Evolutionary conservation across 805 yeast species (phyloP).

Genomic region (Suhomyces faveliae): DNA sequence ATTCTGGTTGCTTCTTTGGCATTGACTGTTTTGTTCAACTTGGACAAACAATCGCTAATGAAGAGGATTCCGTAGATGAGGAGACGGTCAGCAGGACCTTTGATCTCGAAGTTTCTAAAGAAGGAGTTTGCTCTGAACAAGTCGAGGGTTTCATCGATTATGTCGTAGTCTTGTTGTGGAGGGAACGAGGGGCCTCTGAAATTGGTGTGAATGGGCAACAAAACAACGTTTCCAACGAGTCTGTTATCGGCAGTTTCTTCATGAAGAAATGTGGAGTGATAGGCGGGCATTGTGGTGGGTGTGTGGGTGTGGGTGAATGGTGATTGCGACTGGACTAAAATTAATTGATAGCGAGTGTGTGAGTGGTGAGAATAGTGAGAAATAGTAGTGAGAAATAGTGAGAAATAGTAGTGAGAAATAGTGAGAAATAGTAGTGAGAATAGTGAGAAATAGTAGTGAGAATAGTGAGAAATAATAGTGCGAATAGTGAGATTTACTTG

Average conservation of each 20-base stretch:
- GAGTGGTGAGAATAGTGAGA: neutral
- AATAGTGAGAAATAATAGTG: neutral
- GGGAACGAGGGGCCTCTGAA: slow-evolving; percentile 88
- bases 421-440: neutral
- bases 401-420: neutral
- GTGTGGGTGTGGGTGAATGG: neutral
- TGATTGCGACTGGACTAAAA: neutral
- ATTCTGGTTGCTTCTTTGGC: slow-evolving; percentile 60
- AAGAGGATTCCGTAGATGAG: slow-evolving; percentile 91
- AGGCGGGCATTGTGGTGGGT: slow-evolving; percentile 51
- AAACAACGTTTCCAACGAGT: slow-evolving; percentile 72
- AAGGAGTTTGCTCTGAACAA: slow-evolving; percentile 94
- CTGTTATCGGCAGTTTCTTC: slow-evolving; percentile 60
- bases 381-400: neutral
- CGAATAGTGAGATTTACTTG: too few relatives aligned
- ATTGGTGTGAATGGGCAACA: slow-evolving; percentile 82
- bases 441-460: neutral
- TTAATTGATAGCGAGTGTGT: neutral
- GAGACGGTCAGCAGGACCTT: slow-evolving; percentile 90
- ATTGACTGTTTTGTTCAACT: slow-evolving; percentile 49
- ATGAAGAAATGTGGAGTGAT: slow-evolving; percentile 73
- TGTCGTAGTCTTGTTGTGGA: slow-evolving; percentile 76
- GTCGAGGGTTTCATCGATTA: slow-evolving; percentile 87
- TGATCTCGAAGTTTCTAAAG: slow-evolving; percentile 94
- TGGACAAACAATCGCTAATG: slow-evolving; percentile 78